Conservation (phyloP, 305 asterid species). For the Fraxinus sp. region DNA sequence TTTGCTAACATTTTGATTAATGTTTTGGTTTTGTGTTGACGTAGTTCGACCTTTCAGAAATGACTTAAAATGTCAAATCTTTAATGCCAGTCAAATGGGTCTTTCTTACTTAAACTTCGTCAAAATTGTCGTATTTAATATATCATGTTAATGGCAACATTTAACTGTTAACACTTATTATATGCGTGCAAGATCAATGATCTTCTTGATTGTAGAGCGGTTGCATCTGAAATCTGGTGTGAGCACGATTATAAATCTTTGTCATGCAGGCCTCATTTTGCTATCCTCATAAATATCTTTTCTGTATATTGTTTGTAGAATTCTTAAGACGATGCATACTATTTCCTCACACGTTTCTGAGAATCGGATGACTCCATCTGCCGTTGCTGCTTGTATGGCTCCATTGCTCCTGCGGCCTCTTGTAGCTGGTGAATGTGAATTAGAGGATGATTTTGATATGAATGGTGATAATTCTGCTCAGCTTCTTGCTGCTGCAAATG, state of each 20-base stretch:
- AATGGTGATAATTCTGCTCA: slow-evolving; percentile 92
- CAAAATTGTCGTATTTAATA: background rate
- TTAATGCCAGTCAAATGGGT: background rate
- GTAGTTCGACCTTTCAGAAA: background rate
- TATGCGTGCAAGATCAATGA: slow-evolving; percentile 3
- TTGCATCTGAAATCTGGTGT: slow-evolving; percentile 16
- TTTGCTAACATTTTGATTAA: background rate
- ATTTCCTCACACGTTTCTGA: slow-evolving; percentile 75
- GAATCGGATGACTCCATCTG: slow-evolving; percentile 93
- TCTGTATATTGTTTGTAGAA: slow-evolving; percentile 42
- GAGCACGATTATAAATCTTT: slow-evolving; percentile 13
- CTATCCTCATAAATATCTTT: slow-evolving; percentile 26
- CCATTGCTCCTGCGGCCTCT: slow-evolving; percentile 98
- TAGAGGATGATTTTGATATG: slow-evolving; percentile 79
- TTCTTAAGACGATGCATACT: slow-evolving; percentile 88
- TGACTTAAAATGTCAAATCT: background rate
- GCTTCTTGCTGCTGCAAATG: slow-evolving; percentile 99
- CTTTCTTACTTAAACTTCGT: background rate
- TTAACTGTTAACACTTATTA: slow-evolving; percentile 3
- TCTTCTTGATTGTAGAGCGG: slow-evolving; percentile 3
- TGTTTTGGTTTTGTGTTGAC: background rate
- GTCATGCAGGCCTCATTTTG: slow-evolving; percentile 12
- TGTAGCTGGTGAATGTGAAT: slow-evolving; percentile 96
- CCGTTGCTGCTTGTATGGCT: slow-evolving; percentile 99
- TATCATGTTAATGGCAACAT: background rate